These are phyloP conservation scores for Xylariaceae sp. DNA, from an alignment of 2,329 filamentous ascomycete genomes.

Conservation along the genomic window DNA sequence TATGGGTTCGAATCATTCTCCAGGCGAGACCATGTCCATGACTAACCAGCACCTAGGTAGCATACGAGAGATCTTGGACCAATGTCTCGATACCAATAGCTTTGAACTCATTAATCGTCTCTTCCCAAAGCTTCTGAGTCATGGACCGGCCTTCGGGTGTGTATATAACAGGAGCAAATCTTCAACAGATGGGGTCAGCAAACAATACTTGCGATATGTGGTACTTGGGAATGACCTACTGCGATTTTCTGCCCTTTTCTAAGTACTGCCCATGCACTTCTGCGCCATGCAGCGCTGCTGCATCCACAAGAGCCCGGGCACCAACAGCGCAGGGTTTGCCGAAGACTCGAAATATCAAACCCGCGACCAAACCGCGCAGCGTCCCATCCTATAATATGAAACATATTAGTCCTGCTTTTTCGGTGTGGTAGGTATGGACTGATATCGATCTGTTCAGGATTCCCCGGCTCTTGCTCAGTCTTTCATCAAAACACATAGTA, in stretches of 20 bases:
- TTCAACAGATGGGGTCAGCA: not conserved
- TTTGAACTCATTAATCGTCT: slow-evolving; percentile 14
- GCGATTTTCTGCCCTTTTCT: slow-evolving; percentile 1
- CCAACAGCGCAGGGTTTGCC: slow-evolving; percentile 8
- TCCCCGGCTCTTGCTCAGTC: too few relatives aligned
- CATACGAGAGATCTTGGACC: not conserved
- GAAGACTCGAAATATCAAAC: slow-evolving; percentile 10
- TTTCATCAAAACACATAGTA: too few relatives aligned
- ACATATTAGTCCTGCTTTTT: too few relatives aligned
- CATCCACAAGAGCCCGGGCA: slow-evolving; percentile 8
- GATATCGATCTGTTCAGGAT: too few relatives aligned
- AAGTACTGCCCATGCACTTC: slow-evolving; percentile 17
- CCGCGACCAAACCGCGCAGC: slow-evolving; percentile 4
- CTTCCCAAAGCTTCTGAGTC: slow-evolving; percentile 12
- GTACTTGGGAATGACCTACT: slow-evolving; percentile 1
- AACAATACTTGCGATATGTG: not conserved
- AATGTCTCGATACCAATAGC: slow-evolving; percentile 9
- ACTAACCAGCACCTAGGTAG: too few relatives aligned
- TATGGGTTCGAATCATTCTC: too few relatives aligned
- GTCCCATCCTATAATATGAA: not conserved
- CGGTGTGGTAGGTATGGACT: too few relatives aligned
- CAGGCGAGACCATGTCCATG: too few relatives aligned
- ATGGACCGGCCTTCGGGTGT: slow-evolving; percentile 13
- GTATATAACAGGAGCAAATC: slow-evolving; percentile 11
- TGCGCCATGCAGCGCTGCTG: slow-evolving; percentile 5